Percentiles rank a stretch among this genome's conserved stretches.
Evolutionary conservation across 495 filamentous ascomycete species (phyloP).

Genomic region (Aspergillus hancockii): DNA sequence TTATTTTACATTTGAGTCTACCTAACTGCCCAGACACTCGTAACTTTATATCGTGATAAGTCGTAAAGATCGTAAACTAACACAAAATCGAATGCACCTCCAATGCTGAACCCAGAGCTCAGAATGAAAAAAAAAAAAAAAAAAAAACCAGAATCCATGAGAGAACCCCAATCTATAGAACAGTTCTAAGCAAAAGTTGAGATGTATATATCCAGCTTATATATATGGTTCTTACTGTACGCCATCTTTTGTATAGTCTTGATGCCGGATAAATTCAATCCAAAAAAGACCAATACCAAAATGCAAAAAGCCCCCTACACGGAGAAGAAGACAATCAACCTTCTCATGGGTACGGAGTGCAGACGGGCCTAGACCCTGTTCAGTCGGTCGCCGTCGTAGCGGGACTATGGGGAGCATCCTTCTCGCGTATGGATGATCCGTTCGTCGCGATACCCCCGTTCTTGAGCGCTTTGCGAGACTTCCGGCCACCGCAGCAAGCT

Average conservation of each 20-base stretch:
- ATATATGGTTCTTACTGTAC: not conserved
- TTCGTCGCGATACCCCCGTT: conserved; percentile 9
- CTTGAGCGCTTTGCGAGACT: conserved; percentile 43
- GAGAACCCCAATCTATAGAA: not conserved
- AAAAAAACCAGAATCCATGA: not conserved
- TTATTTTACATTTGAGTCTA: not conserved
- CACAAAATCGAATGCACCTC: not conserved
- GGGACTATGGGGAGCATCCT: conserved; percentile 7
- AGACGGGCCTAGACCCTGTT: not conserved
- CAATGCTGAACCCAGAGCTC: not conserved
- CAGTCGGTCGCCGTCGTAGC: conserved; percentile 3
- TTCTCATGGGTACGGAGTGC: not conserved
- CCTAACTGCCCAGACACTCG: not conserved
- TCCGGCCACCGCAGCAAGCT: conserved; percentile 45
- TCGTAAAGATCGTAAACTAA: conserved; percentile 3
- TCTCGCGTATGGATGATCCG: conserved; percentile 11
- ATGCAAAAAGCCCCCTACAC: too few species aligned
- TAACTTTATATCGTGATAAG: conserved; percentile 1
- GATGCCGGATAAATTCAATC: not conserved
- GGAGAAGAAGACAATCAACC: not conserved
- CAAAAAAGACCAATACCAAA: not conserved
- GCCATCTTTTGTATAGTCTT: not conserved
- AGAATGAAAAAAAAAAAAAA: conserved; percentile 9
- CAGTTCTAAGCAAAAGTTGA: conserved; percentile 1
- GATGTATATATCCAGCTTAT: not conserved